Conservation (phyloP, 1,284 basidiomycete genomes). For the Trichosporon sp. region DNA sequence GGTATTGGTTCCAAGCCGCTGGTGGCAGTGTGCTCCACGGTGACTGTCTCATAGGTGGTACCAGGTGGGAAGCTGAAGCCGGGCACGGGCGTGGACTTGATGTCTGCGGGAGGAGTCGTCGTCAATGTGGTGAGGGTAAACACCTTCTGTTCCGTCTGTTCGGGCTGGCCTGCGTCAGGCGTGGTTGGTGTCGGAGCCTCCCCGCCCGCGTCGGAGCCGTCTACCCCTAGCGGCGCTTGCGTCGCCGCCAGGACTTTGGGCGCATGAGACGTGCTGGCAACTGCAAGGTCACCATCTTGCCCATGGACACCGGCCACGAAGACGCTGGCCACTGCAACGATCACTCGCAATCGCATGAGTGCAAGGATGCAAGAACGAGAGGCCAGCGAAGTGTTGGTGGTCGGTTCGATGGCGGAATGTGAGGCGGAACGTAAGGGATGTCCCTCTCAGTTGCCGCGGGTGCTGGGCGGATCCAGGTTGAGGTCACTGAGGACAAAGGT, state of each 20-base stretch:
- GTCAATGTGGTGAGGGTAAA: background rate
- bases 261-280: background rate
- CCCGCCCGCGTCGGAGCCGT: background rate
- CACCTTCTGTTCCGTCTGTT: background rate
- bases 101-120: background rate
- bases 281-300: background rate
- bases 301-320: background rate
- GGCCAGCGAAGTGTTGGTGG: background rate
- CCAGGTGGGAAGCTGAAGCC: background rate
- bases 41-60: background rate
- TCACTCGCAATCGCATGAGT: background rate
- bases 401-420: background rate
- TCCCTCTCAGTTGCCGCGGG: background rate
- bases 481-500: background rate
- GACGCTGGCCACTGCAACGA: background rate
- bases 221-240: conserved; percentile 3
- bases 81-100: background rate
- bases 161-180: background rate
- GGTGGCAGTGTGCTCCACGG: background rate
- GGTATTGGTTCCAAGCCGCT: background rate
- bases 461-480: background rate
- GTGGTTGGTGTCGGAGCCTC: background rate
- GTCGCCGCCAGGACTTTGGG: background rate
- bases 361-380: background rate
- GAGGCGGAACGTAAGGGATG: background rate